Evolutionary conservation across 2,329 filamentous ascomycete species (phyloP).

Genomic region (Alternaria arbusti): DNA sequence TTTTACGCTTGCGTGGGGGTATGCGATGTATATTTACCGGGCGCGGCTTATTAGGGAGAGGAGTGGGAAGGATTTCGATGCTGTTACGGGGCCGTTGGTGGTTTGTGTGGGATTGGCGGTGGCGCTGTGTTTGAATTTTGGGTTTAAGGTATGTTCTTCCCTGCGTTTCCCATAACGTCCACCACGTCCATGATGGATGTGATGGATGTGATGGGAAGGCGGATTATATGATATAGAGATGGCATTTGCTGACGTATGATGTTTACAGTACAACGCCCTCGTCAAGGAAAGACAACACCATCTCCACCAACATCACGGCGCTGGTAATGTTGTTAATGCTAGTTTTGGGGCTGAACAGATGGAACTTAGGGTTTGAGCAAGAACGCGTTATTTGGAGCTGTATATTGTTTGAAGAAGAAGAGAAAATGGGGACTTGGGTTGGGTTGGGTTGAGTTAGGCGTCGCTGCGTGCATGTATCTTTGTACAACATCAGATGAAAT

Average conservation of each 20-base stretch:
- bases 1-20: conserved; percentile 88
- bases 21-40: conserved; percentile 77
- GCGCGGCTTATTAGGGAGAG: conserved; percentile 80
- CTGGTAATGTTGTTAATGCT: background rate
- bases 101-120: conserved; percentile 80
- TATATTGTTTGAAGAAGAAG: background rate
- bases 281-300: conserved; percentile 15
- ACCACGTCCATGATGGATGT: no score
- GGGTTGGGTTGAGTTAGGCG: background rate
- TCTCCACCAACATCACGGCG: conserved; percentile 10
- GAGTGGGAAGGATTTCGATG: conserved; percentile 93
- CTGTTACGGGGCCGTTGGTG: conserved; percentile 80
- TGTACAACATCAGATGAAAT: background rate
- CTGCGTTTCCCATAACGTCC: no score
- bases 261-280: conserved; percentile 29
- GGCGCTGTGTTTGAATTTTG: conserved; percentile 85
- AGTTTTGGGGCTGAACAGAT: conserved; percentile 18
- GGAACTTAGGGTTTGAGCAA: conserved; percentile 24
- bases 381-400: background rate
- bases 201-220: background rate
- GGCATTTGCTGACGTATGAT: background rate
- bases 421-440: background rate
- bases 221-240: no score
- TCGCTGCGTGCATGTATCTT: background rate
- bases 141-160: conserved; percentile 69